These are phyloP conservation scores for Ulmus americana DNA, from an alignment of 331 rosid genomes.

Conservation along the genomic window DNA sequence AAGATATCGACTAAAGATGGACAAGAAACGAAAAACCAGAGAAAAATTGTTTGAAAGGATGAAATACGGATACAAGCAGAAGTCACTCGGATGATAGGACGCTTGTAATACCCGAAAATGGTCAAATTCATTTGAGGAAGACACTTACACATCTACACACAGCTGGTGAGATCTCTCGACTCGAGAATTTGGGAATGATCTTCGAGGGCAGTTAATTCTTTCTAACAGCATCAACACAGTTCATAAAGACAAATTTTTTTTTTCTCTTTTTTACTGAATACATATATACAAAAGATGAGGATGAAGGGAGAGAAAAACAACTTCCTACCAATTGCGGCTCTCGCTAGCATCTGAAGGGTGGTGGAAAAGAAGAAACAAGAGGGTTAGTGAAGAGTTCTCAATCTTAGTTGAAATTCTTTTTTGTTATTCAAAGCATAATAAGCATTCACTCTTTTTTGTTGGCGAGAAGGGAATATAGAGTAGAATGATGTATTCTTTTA, in stretches of 20 bases:
- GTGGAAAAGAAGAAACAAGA: constrained; percentile 26
- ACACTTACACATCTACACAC: constrained; percentile 4
- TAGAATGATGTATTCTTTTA: constrained; percentile 43
- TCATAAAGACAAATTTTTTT: constrained; percentile 9
- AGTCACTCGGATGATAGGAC: constrained; percentile 61
- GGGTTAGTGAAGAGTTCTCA: constrained; percentile 29
- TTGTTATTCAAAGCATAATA: constrained; percentile 18
- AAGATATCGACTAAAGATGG: constrained; percentile 72
- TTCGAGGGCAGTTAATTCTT: constrained; percentile 24
- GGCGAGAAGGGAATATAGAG: constrained; percentile 11
- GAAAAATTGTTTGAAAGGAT: constrained; percentile 54
- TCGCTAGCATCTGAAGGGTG: constrained; percentile 28
- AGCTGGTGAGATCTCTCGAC: constrained; percentile 26
- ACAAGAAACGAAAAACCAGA: constrained; percentile 63
- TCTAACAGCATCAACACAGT: constrained; percentile 32
- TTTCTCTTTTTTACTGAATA: constrained; percentile 32
- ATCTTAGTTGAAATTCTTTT: constrained; percentile 34
- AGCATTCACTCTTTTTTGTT: constrained; percentile 13
- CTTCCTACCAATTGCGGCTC: constrained; percentile 31
- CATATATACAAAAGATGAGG: constrained; percentile 21
- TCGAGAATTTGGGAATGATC: constrained; percentile 16
- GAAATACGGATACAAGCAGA: constrained; percentile 70
- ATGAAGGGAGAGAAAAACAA: constrained; percentile 25
- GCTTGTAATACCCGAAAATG: constrained; percentile 12
- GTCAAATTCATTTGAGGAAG: constrained; percentile 8